Evolutionary conservation across 2,329 filamentous ascomycete species (phyloP).

Genomic region (Aspergillus melleus): DNA sequence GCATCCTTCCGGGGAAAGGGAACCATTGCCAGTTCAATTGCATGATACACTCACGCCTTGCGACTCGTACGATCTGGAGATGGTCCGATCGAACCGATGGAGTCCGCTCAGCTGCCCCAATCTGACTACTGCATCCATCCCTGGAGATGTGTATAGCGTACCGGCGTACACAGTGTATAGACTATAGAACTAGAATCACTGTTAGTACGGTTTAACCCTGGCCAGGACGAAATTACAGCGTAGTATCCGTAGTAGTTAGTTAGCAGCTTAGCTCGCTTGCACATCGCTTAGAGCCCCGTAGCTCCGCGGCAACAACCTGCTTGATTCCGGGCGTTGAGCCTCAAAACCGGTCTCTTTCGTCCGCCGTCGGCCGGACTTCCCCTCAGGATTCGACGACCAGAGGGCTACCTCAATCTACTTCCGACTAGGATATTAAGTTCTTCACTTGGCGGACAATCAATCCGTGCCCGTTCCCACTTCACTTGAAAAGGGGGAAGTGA

Average conservation of each 20-base stretch:
- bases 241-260: background rate
- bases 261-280: constrained; percentile 9
- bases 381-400: background rate
- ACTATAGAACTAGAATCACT: no score
- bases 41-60: background rate
- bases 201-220: no score
- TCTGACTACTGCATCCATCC: background rate
- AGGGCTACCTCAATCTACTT: background rate
- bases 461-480: background rate
- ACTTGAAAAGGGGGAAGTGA: background rate
- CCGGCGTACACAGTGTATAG: no score
- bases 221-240: no score
- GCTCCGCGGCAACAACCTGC: background rate
- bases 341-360: background rate
- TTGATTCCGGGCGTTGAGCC: background rate
- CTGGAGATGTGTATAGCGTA: no score
- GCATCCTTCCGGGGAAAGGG: background rate
- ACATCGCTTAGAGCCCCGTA: constrained; percentile 2
- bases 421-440: background rate
- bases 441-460: background rate
- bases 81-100: background rate
- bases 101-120: background rate
- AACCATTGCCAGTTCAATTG: background rate
- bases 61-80: background rate
- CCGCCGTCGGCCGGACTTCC: background rate